These are phyloP conservation scores for Simplicillium sp. DNA, from an alignment of 2,329 filamentous ascomycete genomes.

Conservation along the genomic window DNA sequence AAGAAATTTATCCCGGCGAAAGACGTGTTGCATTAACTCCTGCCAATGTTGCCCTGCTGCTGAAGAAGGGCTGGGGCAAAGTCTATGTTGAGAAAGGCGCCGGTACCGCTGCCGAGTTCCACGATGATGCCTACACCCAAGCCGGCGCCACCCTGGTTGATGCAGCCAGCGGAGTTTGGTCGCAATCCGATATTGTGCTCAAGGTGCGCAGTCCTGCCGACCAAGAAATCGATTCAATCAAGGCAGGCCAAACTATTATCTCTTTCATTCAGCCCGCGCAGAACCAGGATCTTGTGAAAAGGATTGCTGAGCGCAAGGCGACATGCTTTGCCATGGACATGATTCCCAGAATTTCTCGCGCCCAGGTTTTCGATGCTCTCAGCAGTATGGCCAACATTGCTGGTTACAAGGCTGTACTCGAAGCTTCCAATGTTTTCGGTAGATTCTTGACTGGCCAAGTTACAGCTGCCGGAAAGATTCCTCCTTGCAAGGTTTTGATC, in stretches of 20 bases:
- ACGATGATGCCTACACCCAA: constrained; percentile 65
- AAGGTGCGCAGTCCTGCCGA: constrained; percentile 72
- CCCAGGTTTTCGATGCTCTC: constrained; percentile 80
- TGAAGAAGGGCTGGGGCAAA: constrained; percentile 76
- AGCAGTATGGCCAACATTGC: constrained; percentile 94
- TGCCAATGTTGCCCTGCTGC: constrained; percentile 68
- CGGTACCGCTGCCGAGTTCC: constrained; percentile 68
- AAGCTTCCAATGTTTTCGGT: constrained; percentile 83
- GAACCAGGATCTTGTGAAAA: constrained; percentile 66
- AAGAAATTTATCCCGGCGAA: constrained; percentile 70
- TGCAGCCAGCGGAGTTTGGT: constrained; percentile 57
- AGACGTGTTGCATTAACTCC: constrained; percentile 78
- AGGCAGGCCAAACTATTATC: constrained; percentile 63
- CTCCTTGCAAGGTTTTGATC: constrained; percentile 80
- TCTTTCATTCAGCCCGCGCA: constrained; percentile 78
- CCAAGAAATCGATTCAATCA: constrained; percentile 60
- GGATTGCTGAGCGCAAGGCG: constrained; percentile 58
- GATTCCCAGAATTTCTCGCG: constrained; percentile 81
- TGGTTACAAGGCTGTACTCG: constrained; percentile 83
- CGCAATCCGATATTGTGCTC: constrained; percentile 66
- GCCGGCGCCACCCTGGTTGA: constrained; percentile 73
- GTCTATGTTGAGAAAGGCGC: constrained; percentile 74
- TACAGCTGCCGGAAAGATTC: constrained; percentile 83
- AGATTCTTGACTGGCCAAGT: constrained; percentile 84
- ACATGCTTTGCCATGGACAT: constrained; percentile 88